These are phyloP conservation scores for Fusarium newnesense DNA, from an alignment of 2,329 filamentous ascomycete genomes.

Conservation along the genomic window DNA sequence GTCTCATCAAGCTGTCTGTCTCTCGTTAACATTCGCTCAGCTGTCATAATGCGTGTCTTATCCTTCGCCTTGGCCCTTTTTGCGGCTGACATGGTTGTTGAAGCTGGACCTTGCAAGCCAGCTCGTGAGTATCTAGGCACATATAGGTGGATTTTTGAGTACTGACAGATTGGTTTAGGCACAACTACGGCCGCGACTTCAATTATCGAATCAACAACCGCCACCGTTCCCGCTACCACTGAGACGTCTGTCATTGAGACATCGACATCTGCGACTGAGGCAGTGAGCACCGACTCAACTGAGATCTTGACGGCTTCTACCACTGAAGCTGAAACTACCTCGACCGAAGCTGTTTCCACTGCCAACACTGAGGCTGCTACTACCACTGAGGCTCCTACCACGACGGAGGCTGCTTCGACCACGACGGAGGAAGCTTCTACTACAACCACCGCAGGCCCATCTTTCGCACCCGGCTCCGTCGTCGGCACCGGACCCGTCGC, in stretches of 20 bases:
- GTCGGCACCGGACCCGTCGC: not conserved
- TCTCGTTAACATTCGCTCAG: constrained; percentile 3
- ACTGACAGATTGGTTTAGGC: not conserved
- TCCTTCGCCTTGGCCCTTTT: not conserved
- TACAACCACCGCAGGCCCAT: not conserved
- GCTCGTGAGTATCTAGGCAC: not conserved
- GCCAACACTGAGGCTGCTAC: not conserved
- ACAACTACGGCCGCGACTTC: not conserved
- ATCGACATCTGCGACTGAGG: not conserved
- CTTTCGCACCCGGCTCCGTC: not conserved
- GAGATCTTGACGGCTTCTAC: not conserved
- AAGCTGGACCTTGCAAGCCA: constrained; percentile 12
- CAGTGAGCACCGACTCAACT: not conserved
- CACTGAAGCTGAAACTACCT: not conserved
- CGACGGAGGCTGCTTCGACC: not conserved
- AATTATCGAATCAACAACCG: not conserved
- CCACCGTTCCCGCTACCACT: not conserved
- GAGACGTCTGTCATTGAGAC: not conserved
- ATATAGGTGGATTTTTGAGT: fast-evolving
- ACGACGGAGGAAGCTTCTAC: not conserved
- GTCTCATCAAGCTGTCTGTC: not conserved
- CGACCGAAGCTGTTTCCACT: not conserved
- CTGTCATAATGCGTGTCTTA: not conserved
- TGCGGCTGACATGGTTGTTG: not conserved
- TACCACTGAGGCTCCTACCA: not conserved